Evolutionary conservation across 2,329 filamentous ascomycete genomes (phyloP).

Genomic region (Plenodomus lindquistii): DNA sequence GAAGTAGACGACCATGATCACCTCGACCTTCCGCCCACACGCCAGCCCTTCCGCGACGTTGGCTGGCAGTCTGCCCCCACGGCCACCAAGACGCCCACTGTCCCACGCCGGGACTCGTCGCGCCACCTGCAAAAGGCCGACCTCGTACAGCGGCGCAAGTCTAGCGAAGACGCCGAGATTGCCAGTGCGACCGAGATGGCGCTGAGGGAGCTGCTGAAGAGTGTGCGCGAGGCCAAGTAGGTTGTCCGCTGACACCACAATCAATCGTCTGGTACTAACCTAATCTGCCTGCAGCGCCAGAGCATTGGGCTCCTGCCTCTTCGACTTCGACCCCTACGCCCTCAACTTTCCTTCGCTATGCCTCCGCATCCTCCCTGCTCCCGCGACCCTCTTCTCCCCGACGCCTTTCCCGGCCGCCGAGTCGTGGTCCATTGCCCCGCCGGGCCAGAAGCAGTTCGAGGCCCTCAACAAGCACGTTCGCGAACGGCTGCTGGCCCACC

Average conservation of each 20-base stretch:
- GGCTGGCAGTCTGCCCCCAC: conserved; percentile 66
- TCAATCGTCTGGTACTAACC: conserved; percentile 2
- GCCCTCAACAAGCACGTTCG: conserved; percentile 70
- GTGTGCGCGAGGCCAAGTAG: conserved; percentile 81
- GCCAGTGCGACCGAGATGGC: conserved; percentile 83
- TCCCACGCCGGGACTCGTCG: conserved; percentile 42
- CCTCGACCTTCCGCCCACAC: conserved; percentile 36
- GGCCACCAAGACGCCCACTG: conserved; percentile 52
- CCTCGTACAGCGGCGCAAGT: conserved; percentile 65
- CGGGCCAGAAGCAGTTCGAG: conserved; percentile 72
- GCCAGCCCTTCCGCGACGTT: conserved; percentile 59
- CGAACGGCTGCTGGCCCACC: conserved; percentile 60
- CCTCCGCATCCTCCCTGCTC: conserved; percentile 77
- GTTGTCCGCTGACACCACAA: conserved; percentile 3
- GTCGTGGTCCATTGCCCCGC: conserved; percentile 81
- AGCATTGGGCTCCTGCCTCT: conserved; percentile 53
- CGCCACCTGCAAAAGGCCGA: conserved; percentile 57
- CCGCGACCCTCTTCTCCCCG: conserved; percentile 79
- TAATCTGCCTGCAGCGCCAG: conserved; percentile 43
- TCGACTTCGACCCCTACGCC: conserved; percentile 82
- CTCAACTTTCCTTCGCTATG: conserved; percentile 86
- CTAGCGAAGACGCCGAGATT: conserved; percentile 75
- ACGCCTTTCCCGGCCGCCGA: conserved; percentile 76
- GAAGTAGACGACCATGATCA: conserved; percentile 16
- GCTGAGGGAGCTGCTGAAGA: conserved; percentile 78